phyloP scores from a whole-genome alignment of 495 filamentous ascomycete genomes.

The Podospora appendiculata region DNA sequence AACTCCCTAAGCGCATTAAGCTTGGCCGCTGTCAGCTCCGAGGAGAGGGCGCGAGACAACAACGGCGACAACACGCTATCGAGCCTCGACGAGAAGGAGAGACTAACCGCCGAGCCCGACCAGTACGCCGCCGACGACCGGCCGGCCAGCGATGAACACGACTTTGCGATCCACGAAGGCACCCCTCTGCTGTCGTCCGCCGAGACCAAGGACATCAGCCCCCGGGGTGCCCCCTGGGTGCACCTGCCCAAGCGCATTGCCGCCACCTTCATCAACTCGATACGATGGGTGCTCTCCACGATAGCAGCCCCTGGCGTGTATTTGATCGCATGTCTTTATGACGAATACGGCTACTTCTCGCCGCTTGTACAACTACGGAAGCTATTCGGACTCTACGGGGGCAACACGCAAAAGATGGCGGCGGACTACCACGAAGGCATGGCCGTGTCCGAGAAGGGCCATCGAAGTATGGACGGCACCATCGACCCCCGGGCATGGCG shows the following conservation, averaged over 20 bases:
- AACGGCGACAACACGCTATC: conserved; percentile 26
- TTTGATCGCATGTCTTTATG: conserved; percentile 70
- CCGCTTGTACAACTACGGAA: conserved; percentile 54
- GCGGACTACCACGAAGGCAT: conserved; percentile 29
- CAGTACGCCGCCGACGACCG: conserved; percentile 9
- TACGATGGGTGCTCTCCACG: conserved; percentile 70
- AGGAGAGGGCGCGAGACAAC: conserved; percentile 23
- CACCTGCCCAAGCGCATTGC: conserved; percentile 52
- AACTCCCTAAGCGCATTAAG: conserved; percentile 55
- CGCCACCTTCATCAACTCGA: conserved; percentile 50
- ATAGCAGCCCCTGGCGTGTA: conserved; percentile 73
- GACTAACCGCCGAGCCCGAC: conserved; percentile 20
- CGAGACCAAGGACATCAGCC: conserved; percentile 27
- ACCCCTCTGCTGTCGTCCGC: conserved; percentile 50
- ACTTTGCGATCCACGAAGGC: conserved; percentile 48
- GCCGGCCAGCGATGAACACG: conserved; percentile 11
- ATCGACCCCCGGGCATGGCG: conserved; percentile 20
- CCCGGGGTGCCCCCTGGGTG: conserved; percentile 36
- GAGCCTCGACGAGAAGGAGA: conserved; percentile 24
- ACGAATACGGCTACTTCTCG: conserved; percentile 73
- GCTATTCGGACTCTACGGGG: conserved; percentile 41
- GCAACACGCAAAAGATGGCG: conserved; percentile 26
- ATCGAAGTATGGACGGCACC: conserved; percentile 2
- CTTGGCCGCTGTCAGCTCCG: conserved; percentile 33
- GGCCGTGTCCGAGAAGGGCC: conserved; percentile 22